A percentile compares a stretch with the other conserved stretches of the same genome.
These are phyloP conservation scores for Nicotiana attenuata DNA, from an alignment of 257 asterid species.

Conservation along the genomic window DNA sequence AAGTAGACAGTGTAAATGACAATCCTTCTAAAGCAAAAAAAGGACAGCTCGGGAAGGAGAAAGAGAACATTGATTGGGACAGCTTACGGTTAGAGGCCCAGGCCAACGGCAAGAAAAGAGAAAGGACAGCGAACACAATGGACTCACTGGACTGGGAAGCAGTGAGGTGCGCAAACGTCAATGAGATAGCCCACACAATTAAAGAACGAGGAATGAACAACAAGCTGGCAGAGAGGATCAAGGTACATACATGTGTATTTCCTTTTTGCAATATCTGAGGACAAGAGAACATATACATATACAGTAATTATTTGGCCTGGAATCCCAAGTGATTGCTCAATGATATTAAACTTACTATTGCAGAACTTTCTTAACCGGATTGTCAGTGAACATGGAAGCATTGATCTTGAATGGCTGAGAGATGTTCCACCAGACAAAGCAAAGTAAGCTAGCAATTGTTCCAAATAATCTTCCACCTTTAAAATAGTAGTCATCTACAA, in stretches of 20 bases:
- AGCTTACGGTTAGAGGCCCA: slow-evolving; percentile 49
- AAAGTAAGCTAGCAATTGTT: slow-evolving; percentile 46
- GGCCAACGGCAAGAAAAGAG: slow-evolving; percentile 41
- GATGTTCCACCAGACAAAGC: slow-evolving; percentile 93
- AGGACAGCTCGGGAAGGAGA: slow-evolving; percentile 46
- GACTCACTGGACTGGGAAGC: slow-evolving; percentile 98
- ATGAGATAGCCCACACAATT: slow-evolving; percentile 74
- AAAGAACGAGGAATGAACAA: slow-evolving; percentile 98
- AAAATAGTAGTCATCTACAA: slow-evolving; percentile 9
- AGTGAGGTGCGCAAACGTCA: slow-evolving; percentile 70
- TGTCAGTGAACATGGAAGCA: slow-evolving; percentile 81
- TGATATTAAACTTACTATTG: slow-evolving; percentile 22
- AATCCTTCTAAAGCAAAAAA: slow-evolving; percentile 36
- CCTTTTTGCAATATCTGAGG: not conserved
- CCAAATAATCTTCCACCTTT: slow-evolving; percentile 3
- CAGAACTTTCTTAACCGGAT: slow-evolving; percentile 85
- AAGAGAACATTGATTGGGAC: slow-evolving; percentile 63
- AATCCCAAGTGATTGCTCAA: slow-evolving; percentile 14
- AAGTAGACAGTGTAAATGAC: slow-evolving; percentile 19
- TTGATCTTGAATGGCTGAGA: slow-evolving; percentile 94
- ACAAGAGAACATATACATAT: not conserved
- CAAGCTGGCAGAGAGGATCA: slow-evolving; percentile 82
- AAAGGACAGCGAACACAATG: slow-evolving; percentile 45
- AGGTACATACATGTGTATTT: slow-evolving; percentile 35
- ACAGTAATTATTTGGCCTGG: not conserved